Conservation (phyloP, 192 early-diverging fungal species). For the Podila epigama region DNA sequence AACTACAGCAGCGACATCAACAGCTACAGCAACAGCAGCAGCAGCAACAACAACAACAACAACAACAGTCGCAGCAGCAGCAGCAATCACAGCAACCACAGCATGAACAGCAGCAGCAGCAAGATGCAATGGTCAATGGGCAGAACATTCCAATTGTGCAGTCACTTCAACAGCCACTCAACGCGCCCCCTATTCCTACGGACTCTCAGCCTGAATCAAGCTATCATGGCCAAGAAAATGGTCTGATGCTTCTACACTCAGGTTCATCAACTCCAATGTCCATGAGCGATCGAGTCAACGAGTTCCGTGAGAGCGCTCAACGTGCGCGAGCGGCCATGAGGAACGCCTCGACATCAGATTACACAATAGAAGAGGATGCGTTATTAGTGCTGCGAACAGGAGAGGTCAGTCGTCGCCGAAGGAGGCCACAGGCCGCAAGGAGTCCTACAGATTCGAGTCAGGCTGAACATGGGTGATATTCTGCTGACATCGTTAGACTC, state of each 20-base stretch:
- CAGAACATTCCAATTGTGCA: too few species aligned
- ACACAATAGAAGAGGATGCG: constrained; percentile 35
- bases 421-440: too few species aligned
- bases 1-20: neutral
- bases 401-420: constrained; percentile 34
- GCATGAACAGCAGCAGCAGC: neutral
- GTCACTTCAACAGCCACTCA: too few species aligned
- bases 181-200: neutral
- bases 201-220: neutral
- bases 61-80: neutral
- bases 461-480: too few species aligned
- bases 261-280: neutral
- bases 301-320: constrained; percentile 24
- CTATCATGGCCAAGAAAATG: constrained; percentile 23
- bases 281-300: neutral
- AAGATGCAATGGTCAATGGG: too few species aligned
- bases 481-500: too few species aligned
- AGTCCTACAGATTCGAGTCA: too few species aligned
- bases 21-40: constrained; percentile 15
- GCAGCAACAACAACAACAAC: constrained; percentile 8
- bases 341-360: constrained; percentile 17
- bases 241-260: constrained; percentile 19
- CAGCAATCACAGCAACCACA: neutral
- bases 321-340: constrained; percentile 29
- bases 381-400: constrained; percentile 28